Percentiles rank a stretch among this genome's conserved stretches.
phyloP scores from a whole-genome alignment of 345 rosid genomes.

The Garcia nutans region DNA sequence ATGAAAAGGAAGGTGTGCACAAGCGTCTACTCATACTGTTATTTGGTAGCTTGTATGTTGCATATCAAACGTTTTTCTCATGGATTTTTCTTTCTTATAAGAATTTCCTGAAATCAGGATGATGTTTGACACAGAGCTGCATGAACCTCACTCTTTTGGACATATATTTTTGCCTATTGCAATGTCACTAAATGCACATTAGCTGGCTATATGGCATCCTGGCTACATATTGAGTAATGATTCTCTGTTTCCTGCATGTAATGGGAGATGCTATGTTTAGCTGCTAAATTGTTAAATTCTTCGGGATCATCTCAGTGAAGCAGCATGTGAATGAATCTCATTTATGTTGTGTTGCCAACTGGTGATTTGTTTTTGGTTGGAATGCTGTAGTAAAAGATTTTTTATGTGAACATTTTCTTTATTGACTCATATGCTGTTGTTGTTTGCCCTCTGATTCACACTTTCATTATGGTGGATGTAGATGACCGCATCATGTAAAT shows the following conservation, averaged over 20 bases:
- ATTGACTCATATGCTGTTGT: neutral
- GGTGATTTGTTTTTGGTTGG: neutral
- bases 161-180: neutral
- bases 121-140: neutral
- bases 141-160: neutral
- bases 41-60: neutral
- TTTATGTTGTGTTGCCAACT: neutral
- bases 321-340: neutral
- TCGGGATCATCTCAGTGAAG: neutral
- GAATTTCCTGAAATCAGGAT: neutral
- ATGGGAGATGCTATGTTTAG: neutral
- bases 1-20: conserved; percentile 89
- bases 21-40: conserved; percentile 6
- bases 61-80: neutral
- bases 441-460: neutral
- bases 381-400: no score
- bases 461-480: neutral
- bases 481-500: neutral
- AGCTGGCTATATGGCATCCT: neutral
- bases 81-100: neutral
- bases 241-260: neutral
- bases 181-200: neutral
- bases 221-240: neutral
- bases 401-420: neutral
- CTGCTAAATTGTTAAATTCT: neutral